Percentiles rank a stretch among this genome's conserved stretches.
phyloP scores from a whole-genome alignment of 441 rosid species.

The Dalechampia spathulata region DNA sequence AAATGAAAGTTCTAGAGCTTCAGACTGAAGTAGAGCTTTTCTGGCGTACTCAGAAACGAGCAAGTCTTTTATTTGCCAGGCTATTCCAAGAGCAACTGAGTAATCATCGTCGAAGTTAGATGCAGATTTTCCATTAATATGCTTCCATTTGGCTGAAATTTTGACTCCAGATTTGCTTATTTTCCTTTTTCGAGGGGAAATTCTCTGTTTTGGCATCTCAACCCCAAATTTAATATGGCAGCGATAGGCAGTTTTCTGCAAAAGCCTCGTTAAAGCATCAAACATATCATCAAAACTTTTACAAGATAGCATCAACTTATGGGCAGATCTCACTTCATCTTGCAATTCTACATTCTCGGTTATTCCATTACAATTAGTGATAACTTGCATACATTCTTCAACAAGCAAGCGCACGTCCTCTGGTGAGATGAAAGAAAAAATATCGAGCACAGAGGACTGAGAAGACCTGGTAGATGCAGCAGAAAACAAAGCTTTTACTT shows the following conservation, averaged over 20 bases:
- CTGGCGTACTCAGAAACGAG: constrained; percentile 43
- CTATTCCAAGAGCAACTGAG: constrained; percentile 61
- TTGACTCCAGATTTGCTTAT: constrained; percentile 43
- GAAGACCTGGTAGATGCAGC: constrained; percentile 55
- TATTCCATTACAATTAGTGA: constrained; percentile 51
- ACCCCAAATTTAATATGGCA: constrained; percentile 71
- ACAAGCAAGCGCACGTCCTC: constrained; percentile 42
- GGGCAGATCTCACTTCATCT: constrained; percentile 71
- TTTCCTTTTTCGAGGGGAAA: constrained; percentile 40
- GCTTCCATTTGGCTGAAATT: constrained; percentile 53
- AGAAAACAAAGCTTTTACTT: constrained; percentile 45
- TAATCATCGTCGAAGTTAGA: constrained; percentile 64
- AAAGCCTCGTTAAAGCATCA: constrained; percentile 39
- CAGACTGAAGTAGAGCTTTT: constrained; percentile 52
- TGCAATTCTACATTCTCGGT: constrained; percentile 51
- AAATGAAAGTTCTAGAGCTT: constrained; percentile 38
- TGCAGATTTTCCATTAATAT: constrained; percentile 37
- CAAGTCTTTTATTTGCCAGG: constrained; percentile 89
- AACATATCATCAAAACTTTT: constrained; percentile 44
- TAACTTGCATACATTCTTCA: constrained; percentile 53
- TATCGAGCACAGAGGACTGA: constrained; percentile 58
- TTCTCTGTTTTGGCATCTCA: constrained; percentile 44
- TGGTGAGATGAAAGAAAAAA: constrained; percentile 43
- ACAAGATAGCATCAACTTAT: constrained; percentile 59
- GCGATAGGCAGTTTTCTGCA: constrained; percentile 68